Conservation (phyloP, 2,329 filamentous ascomycete genomes). For the Fusarium sp. region DNA sequence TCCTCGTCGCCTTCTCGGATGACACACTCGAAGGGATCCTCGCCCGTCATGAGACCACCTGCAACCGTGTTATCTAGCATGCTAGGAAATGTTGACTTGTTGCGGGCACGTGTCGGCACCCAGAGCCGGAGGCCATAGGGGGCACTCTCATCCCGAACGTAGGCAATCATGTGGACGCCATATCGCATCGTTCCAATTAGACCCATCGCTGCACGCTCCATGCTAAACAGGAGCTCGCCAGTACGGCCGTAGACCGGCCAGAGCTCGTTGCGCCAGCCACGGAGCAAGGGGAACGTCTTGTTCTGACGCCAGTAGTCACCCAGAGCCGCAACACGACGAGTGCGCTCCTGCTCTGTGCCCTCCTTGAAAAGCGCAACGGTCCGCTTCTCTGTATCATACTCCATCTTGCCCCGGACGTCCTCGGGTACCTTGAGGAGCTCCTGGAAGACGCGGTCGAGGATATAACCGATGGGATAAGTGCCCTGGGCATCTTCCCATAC, state of each 20-base stretch:
- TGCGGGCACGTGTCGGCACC: slow-evolving; percentile 80
- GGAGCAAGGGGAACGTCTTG: slow-evolving; percentile 79
- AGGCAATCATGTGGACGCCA: slow-evolving; percentile 85
- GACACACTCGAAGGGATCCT: slow-evolving; percentile 83
- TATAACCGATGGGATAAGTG: slow-evolving; percentile 72
- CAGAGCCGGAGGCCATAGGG: slow-evolving; percentile 79
- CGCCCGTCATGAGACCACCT: slow-evolving; percentile 80
- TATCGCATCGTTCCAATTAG: slow-evolving; percentile 83
- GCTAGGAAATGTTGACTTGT: slow-evolving; percentile 89
- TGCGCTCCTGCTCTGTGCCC: slow-evolving; percentile 72
- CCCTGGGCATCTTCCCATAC: slow-evolving; percentile 73
- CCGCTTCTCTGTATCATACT: slow-evolving; percentile 68
- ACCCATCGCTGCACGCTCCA: slow-evolving; percentile 81
- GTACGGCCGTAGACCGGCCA: slow-evolving; percentile 81
- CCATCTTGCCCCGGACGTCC: slow-evolving; percentile 68
- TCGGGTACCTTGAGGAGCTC: slow-evolving; percentile 62
- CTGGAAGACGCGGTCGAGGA: slow-evolving; percentile 64
- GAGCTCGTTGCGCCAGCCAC: slow-evolving; percentile 83
- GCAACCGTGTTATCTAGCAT: slow-evolving; percentile 97
- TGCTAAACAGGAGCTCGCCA: slow-evolving; percentile 74
- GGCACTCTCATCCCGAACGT: slow-evolving; percentile 60
- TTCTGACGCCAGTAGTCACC: slow-evolving; percentile 76
- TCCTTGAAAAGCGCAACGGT: slow-evolving; percentile 74
- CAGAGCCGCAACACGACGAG: slow-evolving; percentile 65
- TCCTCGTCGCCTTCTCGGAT: slow-evolving; percentile 92